A percentile compares a stretch with the other conserved stretches of the same genome.
Evolutionary conservation across 2,329 filamentous ascomycete species (phyloP).

Genomic region (Aspergillus pseudoterreus): DNA sequence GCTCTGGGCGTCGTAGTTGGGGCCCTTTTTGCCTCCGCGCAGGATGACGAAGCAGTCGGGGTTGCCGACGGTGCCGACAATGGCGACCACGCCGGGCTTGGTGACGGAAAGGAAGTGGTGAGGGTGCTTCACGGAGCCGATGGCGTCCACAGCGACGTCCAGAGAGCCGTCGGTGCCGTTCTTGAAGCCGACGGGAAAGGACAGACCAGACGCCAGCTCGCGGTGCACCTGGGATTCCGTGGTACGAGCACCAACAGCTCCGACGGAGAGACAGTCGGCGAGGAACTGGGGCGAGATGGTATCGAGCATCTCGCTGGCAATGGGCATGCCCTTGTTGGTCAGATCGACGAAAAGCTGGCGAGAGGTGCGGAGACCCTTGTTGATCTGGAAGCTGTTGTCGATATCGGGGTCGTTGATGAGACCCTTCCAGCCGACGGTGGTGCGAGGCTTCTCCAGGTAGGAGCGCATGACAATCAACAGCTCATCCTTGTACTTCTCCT

Average conservation of each 20-base stretch:
- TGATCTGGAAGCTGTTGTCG: constrained; percentile 98
- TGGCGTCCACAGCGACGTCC: constrained; percentile 88
- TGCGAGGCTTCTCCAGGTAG: constrained; percentile 97
- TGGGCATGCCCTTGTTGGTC: constrained; percentile 87
- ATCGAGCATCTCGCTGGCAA: constrained; percentile 96
- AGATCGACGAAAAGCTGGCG: constrained; percentile 91
- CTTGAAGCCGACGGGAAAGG: constrained; percentile 99
- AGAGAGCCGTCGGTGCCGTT: constrained; percentile 94
- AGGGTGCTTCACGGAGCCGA: constrained; percentile 84
- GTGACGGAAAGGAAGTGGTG: constrained; percentile 98
- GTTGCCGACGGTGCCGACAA: constrained; percentile 91
- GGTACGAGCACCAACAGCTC: constrained; percentile 91
- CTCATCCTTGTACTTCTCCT: constrained; percentile 84
- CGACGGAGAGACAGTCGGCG: constrained; percentile 84
- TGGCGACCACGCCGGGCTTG: constrained; percentile 91
- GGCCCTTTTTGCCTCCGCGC: constrained; percentile 85
- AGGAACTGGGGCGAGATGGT: constrained; percentile 97
- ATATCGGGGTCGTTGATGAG: constrained; percentile 98
- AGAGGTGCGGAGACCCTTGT: constrained; percentile 85
- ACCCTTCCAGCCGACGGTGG: constrained; percentile 98
- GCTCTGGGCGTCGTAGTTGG: constrained; percentile 86
- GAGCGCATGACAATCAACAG: constrained; percentile 95
- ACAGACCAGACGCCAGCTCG: constrained; percentile 87
- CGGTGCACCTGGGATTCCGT: constrained; percentile 95
- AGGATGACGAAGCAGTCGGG: constrained; percentile 97